phyloP scores from a whole-genome alignment of 2,329 filamentous ascomycete species.

The Fusarium sp. region DNA sequence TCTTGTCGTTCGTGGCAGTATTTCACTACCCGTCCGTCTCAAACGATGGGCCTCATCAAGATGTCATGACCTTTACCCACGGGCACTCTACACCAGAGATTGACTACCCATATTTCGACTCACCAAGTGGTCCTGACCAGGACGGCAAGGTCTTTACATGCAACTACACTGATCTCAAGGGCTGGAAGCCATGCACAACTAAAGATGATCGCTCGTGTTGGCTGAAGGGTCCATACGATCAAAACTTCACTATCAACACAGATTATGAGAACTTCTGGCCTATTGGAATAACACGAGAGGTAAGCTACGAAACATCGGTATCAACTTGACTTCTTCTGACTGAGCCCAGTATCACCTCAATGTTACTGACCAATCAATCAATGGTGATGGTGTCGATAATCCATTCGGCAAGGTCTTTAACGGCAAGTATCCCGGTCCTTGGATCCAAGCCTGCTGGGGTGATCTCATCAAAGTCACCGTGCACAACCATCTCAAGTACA shows the following conservation, averaged over 20 bases:
- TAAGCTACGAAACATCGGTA: accelerated
- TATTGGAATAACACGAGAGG: background rate
- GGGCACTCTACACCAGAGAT: background rate
- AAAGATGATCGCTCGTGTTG: background rate
- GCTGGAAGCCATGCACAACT: background rate
- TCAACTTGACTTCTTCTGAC: background rate
- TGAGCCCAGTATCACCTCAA: background rate
- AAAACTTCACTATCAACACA: background rate
- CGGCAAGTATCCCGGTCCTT: background rate
- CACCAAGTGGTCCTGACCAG: background rate
- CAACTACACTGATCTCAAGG: background rate
- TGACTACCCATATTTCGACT: background rate
- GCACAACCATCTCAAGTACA: background rate
- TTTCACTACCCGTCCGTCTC: background rate
- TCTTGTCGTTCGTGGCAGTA: background rate
- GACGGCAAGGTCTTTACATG: background rate
- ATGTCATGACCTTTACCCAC: background rate
- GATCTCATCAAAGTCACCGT: background rate
- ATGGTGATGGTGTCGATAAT: slow-evolving; percentile 2
- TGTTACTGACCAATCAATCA: slow-evolving; percentile 4
- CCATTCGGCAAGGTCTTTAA: slow-evolving; percentile 6
- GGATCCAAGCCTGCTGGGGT: background rate
- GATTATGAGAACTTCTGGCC: slow-evolving; percentile 16
- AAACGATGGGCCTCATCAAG: background rate
- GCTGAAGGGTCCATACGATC: background rate